Percentiles rank a stretch among this genome's conserved stretches.
These are phyloP conservation scores for Pleurotus giganteus DNA, from an alignment of 768 basidiomycete genomes.

Conservation along the genomic window DNA sequence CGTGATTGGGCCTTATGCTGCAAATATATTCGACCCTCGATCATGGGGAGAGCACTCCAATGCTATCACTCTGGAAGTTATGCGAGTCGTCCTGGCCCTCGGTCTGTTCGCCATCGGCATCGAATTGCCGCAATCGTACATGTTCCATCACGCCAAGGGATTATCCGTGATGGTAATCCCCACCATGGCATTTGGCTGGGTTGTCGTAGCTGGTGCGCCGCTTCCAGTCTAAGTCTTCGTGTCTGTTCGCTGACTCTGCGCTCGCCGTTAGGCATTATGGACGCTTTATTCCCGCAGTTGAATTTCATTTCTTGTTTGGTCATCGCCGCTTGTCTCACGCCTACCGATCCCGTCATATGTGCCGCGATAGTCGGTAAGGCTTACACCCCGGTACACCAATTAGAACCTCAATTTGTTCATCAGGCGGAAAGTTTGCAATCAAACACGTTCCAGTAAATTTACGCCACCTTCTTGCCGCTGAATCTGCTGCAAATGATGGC, in stretches of 20 bases:
- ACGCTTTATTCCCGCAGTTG: slow-evolving; percentile 68
- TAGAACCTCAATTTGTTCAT: neutral
- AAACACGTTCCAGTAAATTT: slow-evolving; percentile 73
- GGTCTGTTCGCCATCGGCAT: slow-evolving; percentile 96
- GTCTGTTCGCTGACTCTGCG: neutral
- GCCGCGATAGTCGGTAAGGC: slow-evolving; percentile 71
- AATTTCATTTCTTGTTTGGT: slow-evolving; percentile 75
- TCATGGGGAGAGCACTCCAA: slow-evolving; percentile 58
- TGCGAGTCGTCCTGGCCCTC: slow-evolving; percentile 84
- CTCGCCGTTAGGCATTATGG: slow-evolving; percentile 53
- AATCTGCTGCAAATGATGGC: slow-evolving; percentile 95
- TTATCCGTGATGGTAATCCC: slow-evolving; percentile 71
- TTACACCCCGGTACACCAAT: neutral
- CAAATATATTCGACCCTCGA: slow-evolving; percentile 73
- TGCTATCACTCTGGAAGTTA: slow-evolving; percentile 81
- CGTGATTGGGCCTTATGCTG: slow-evolving; percentile 69
- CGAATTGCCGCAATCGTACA: slow-evolving; percentile 85
- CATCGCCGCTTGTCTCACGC: slow-evolving; percentile 87
- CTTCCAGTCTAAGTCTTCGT: neutral
- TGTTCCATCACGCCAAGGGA: slow-evolving; percentile 74
- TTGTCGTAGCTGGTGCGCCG: slow-evolving; percentile 62
- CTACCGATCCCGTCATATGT: slow-evolving; percentile 93
- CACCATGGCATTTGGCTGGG: slow-evolving; percentile 85
- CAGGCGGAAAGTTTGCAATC: slow-evolving; percentile 69
- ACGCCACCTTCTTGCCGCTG: slow-evolving; percentile 79